Percentiles rank a stretch among this genome's conserved stretches.
phyloP scores from a whole-genome alignment of 108 stramenopile species.

The Conticribra guillardii region DNA sequence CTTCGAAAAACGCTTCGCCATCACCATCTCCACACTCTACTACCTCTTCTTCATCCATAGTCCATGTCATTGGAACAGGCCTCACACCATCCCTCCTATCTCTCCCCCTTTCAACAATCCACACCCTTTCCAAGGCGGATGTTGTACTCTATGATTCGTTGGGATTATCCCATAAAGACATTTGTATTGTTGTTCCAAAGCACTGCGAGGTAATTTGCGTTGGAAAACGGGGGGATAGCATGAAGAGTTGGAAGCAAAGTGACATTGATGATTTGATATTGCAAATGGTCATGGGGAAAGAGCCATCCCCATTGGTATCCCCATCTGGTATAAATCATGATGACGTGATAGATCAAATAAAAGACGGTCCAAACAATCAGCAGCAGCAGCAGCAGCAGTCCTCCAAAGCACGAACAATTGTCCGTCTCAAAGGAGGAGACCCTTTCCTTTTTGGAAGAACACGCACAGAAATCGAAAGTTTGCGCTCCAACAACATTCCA shows the following conservation, averaged over 20 bases:
- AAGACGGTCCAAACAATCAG: not conserved
- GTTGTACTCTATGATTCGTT: slow-evolving; percentile 44
- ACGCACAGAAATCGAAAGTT: slow-evolving; percentile 34
- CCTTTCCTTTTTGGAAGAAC: slow-evolving; percentile 48
- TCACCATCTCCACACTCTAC: too few species aligned
- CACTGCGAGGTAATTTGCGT: slow-evolving; percentile 40
- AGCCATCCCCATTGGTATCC: not conserved
- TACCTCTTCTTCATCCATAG: slow-evolving; percentile 27
- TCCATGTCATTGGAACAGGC: slow-evolving; percentile 46
- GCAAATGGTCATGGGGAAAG: slow-evolving; percentile 14
- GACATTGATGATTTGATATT: slow-evolving; percentile 44
- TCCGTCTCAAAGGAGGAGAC: slow-evolving; percentile 47
- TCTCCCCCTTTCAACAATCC: slow-evolving; percentile 38
- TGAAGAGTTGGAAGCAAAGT: slow-evolving; percentile 32
- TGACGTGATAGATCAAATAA: too few species aligned
- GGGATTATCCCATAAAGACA: slow-evolving; percentile 32
- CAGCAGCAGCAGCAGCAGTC: not conserved
- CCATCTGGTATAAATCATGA: not conserved
- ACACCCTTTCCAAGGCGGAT: slow-evolving; percentile 36
- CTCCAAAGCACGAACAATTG: too few species aligned
- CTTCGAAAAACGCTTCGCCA: not conserved
- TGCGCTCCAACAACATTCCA: slow-evolving; percentile 19
- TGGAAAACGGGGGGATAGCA: slow-evolving; percentile 42
- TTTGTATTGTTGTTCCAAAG: slow-evolving; percentile 32
- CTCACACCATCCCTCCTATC: slow-evolving; percentile 29